Base-by-base conservation (phyloP, 208 protist genomes). In the Lotmaria passim region DNA sequence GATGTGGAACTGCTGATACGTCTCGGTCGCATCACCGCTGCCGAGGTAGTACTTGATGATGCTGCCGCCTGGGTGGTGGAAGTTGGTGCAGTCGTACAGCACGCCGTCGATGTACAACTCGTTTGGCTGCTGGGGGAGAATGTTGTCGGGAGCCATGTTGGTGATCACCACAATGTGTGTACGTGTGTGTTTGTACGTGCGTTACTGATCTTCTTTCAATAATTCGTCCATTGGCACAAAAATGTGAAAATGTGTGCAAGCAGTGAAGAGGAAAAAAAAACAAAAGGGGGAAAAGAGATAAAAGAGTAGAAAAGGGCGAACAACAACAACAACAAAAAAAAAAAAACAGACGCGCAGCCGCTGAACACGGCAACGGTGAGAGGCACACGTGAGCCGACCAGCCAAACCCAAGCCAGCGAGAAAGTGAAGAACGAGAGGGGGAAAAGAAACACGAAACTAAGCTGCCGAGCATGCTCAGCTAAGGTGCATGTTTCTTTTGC, bases 41-140 rank as follows among this genome's bases (percentile, higher is more conserved):
- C 85, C 83, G 31, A 77, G 51, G 68, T 66, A 86, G 72, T 84
- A 93, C 56, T 73, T 81, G 58, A 89, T 73, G 34, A 94, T 69
- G 50, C 73, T 82, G 46, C 89, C 89, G 23, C 89, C 89, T 0
- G 89, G 86, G 53, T 91, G 89, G 14, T 73, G 69, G 64, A 94
- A 85, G 51, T 81, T 66, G 34, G 53, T 67, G 71, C 82, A 85
- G 64, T 94, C 89, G 65, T 94, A 94, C 24, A 91, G 74, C 7
- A 57, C 31, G 50, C 85, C 89, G 56, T 81, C 62, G 36, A 94
- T 94, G 30, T 82, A 44, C 33, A 94, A 43, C 64, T 94, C 89
- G 48, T 85, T 53, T 0, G 69, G 66, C 68, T 88, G 73, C 65
- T 85, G 79, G 2, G 70, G 71, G 19, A 58, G 44, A 7, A 10